These are phyloP conservation scores for Lasiodiplodia hormozganensis DNA, from an alignment of 2,329 filamentous ascomycete genomes.

Conservation along the genomic window DNA sequence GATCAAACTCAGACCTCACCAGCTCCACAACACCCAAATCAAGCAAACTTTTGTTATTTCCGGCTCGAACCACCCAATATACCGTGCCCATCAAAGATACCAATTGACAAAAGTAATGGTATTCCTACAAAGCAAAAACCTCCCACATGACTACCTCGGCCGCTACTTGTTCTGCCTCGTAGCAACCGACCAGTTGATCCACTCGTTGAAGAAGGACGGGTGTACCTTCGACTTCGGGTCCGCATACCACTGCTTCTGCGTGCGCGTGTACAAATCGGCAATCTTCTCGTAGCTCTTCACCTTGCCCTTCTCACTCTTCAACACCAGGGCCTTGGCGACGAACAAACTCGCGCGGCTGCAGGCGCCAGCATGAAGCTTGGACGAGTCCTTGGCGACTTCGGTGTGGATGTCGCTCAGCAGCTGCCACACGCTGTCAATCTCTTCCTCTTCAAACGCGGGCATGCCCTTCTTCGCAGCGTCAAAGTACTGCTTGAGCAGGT, in stretches of 20 bases:
- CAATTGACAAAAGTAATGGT: neutral
- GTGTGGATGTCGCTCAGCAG: constrained; percentile 72
- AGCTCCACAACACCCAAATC: no score
- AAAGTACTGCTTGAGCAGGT: constrained; percentile 75
- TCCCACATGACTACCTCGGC: neutral
- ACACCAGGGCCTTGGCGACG: constrained; percentile 67
- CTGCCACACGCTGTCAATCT: constrained; percentile 52
- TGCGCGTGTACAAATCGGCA: constrained; percentile 51
- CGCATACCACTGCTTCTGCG: constrained; percentile 52
- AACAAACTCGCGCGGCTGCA: constrained; percentile 77
- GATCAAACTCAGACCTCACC: neutral
- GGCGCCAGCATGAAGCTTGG: constrained; percentile 75
- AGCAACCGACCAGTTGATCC: constrained; percentile 52
- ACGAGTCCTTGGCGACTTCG: constrained; percentile 67
- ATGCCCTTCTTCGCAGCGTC: constrained; percentile 63
- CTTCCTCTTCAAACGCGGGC: constrained; percentile 51
- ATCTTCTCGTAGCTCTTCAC: constrained; percentile 45
- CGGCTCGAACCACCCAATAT: no score
- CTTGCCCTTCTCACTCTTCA: constrained; percentile 45
- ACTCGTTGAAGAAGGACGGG: constrained; percentile 54
- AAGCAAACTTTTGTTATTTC: no score
- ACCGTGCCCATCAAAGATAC: no score
- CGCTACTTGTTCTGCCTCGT: constrained; percentile 34
- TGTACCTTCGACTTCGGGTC: constrained; percentile 52
- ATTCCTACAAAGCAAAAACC: neutral